Evolutionary conservation across 352 stramenopile species (phyloP), one percentile per base, ranked within the genome.

Genomic region (Globisporangium nodosum): DNA sequence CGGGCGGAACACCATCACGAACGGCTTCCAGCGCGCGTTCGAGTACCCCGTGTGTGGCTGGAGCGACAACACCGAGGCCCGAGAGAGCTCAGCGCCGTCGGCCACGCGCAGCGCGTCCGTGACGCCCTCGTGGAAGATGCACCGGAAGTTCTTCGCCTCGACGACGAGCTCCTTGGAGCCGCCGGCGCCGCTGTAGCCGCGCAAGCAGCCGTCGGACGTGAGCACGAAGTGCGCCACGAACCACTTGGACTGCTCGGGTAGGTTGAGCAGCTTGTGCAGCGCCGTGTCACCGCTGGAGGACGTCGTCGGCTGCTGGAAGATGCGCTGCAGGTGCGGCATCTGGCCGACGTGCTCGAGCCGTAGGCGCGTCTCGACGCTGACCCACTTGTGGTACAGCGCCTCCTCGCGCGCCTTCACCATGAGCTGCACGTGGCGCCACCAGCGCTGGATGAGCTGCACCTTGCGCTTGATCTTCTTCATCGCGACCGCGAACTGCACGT

Each of bases 401-500:
- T 86, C 71, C 49, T 86, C 73, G 2, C 78, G 61, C 6, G 75
- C 78, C 2, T 61, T 64, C 21, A 86, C 74, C 58, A 88, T 79
- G 39, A 86, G 73, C 43, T 79, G 67, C 11, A 77, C 62, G 45
- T 76, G 73, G 7, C 75, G 69, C 78, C 78, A 88, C 78, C 78
- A 88, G 55, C 76, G 76, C 65, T 88, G 78, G 13, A 88, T 69
- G 40, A 71, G 49, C 52, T 70, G 65, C 58, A 85, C 68, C 43
- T 75, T 68, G 30, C 74, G 67, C 55, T 85, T 78, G 51, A 86
- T 64, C 27, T 76, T 73, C 54, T 80, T 69, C 68, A 88, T 83
- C 43, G 76, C 70, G 50, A 88, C 65, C n/a, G 75, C 72, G 16
- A 88, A 88, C 24, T 74, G 75, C 65, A 85, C 74, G 31, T 88